Percentiles rank a stretch among this genome's conserved stretches.
phyloP scores from a whole-genome alignment of 2,329 filamentous ascomycete species.

The Apiospora hydei region DNA sequence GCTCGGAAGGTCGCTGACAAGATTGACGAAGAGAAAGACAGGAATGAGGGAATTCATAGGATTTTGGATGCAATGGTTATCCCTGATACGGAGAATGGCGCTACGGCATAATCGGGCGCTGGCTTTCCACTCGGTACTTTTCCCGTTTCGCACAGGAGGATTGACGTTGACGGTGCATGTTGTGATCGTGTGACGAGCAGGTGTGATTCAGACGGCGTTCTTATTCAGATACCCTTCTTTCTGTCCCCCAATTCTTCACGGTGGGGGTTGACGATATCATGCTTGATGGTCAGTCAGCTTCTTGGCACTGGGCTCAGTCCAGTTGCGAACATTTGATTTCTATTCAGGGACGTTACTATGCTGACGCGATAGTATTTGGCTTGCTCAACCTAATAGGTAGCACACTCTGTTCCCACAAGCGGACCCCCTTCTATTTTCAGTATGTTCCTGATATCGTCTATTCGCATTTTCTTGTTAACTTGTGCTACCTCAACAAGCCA shows the following conservation, averaged over 20 bases:
- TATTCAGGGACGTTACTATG: background rate
- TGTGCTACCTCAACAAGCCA: background rate
- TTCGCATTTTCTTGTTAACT: background rate
- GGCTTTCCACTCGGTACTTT: background rate
- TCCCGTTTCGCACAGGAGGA: background rate
- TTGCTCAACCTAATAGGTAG: background rate
- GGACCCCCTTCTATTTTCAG: background rate
- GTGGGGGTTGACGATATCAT: constrained; percentile 9
- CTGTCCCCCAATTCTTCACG: constrained; percentile 18
- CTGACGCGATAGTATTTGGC: background rate
- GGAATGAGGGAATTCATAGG: constrained; percentile 64
- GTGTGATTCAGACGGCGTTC: constrained; percentile 21
- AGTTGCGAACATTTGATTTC: background rate
- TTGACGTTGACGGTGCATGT: background rate
- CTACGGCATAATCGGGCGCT: background rate
- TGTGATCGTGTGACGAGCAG: background rate
- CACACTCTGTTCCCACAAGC: background rate
- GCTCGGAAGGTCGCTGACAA: constrained; percentile 69
- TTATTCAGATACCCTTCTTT: constrained; percentile 28
- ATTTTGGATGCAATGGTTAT: constrained; percentile 72
- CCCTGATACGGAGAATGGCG: constrained; percentile 10
- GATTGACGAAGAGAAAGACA: constrained; percentile 67
- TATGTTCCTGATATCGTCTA: background rate
- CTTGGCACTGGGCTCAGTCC: background rate
- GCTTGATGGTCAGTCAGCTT: background rate